These are phyloP conservation scores for Luffa aegyptiaca DNA, from an alignment of 306 rosid genomes.

Conservation along the genomic window DNA sequence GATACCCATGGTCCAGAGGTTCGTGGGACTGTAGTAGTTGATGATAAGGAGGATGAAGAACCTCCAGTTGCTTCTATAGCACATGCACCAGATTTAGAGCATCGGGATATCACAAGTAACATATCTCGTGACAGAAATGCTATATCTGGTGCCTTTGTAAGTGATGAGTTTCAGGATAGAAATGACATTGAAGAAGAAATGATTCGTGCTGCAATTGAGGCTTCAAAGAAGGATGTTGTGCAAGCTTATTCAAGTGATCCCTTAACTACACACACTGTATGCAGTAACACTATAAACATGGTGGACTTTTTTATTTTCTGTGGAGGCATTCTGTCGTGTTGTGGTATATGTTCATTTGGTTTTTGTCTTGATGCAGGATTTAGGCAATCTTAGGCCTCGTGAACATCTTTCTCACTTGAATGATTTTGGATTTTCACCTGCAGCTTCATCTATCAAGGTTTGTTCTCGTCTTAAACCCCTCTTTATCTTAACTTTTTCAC, in stretches of 20 bases:
- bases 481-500: background rate
- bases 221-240: slow-evolving; percentile 67
- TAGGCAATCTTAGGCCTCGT: slow-evolving; percentile 32
- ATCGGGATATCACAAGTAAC: slow-evolving; percentile 15
- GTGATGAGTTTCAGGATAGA: slow-evolving; percentile 39
- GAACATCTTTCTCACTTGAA: slow-evolving; percentile 38
- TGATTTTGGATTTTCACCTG: slow-evolving; percentile 79
- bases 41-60: slow-evolving; percentile 43
- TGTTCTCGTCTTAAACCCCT: background rate
- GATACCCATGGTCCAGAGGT: slow-evolving; percentile 33
- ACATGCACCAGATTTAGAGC: slow-evolving; percentile 20
- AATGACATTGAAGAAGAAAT: slow-evolving; percentile 95
- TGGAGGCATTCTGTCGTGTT: background rate
- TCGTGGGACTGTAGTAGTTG: slow-evolving; percentile 38
- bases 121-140: slow-evolving; percentile 24
- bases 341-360: slow-evolving; percentile 21
- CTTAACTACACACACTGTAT: slow-evolving; percentile 36
- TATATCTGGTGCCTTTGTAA: slow-evolving; percentile 42
- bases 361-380: slow-evolving; percentile 39
- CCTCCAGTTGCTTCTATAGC: slow-evolving; percentile 24
- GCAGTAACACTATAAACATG: background rate
- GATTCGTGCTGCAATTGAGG: slow-evolving; percentile 92
- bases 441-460: slow-evolving; percentile 75
- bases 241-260: slow-evolving; percentile 32
- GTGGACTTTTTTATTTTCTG: slow-evolving; percentile 6